phyloP scores from a whole-genome alignment of 2,329 filamentous ascomycete species.

The Raffaelea arxii region DNA sequence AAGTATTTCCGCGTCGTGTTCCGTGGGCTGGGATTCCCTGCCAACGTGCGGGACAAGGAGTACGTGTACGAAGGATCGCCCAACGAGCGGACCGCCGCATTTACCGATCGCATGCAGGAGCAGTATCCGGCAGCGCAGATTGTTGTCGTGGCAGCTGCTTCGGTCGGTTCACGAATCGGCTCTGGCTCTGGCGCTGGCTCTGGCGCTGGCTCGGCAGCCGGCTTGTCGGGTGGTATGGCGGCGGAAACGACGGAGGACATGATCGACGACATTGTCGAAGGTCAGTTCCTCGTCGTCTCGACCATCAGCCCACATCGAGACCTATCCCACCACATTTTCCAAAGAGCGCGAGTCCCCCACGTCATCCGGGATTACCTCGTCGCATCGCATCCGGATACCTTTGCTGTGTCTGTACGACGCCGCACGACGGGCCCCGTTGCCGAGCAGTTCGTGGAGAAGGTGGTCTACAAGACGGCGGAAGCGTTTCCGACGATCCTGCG shows the following conservation, averaged over 20 bases:
- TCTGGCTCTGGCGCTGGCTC: background rate
- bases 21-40: conserved; percentile 79
- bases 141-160: conserved; percentile 26
- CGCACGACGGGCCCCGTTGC: conserved; percentile 58
- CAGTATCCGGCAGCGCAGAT: conserved; percentile 82
- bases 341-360: conserved; percentile 74
- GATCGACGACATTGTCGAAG: conserved; percentile 66
- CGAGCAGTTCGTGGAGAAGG: conserved; percentile 75
- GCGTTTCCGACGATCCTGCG: conserved; percentile 85
- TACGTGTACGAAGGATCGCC: conserved; percentile 82
- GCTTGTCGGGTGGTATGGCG: too few species aligned
- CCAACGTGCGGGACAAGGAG: conserved; percentile 74
- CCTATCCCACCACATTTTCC: conserved; percentile 72
- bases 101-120: conserved; percentile 86
- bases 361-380: conserved; percentile 81
- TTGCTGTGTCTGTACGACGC: conserved; percentile 66
- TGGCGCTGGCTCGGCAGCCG: background rate
- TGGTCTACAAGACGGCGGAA: conserved; percentile 73
- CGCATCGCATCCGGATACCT: conserved; percentile 64
- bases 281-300: conserved; percentile 79
- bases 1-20: conserved; percentile 90
- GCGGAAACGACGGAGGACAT: too few species aligned
- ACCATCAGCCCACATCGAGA: conserved; percentile 76
- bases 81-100: conserved; percentile 66
- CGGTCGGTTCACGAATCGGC: conserved; percentile 4